Percentiles rank a stretch among this genome's conserved stretches.
Conservation (phyloP, 2,329 filamentous ascomycete species). For the Chrysoporthe cubensis region DNA sequence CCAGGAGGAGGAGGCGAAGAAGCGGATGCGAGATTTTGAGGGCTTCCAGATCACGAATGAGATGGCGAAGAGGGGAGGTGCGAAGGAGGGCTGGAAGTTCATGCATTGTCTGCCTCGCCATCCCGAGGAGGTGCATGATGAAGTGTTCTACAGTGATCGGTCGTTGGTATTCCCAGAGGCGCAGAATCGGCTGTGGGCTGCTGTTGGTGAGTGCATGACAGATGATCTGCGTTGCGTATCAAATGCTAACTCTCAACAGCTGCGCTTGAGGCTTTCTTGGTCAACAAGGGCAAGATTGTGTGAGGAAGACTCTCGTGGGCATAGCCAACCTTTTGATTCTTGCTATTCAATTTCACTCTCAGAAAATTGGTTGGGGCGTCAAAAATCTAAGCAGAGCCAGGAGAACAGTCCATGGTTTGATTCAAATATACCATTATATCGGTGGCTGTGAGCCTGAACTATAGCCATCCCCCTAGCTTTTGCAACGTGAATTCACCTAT, state of each 20-base stretch:
- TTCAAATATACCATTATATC: slow-evolving; percentile 8
- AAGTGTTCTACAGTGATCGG: slow-evolving; percentile 86
- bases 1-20: slow-evolving; percentile 82
- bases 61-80: slow-evolving; percentile 80
- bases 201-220: slow-evolving; percentile 63
- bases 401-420: slow-evolving; percentile 10
- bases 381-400: slow-evolving; percentile 21
- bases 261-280: slow-evolving; percentile 84
- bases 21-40: slow-evolving; percentile 78
- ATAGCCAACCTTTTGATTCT: no score
- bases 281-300: slow-evolving; percentile 84
- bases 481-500: not conserved
- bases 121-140: slow-evolving; percentile 88
- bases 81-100: slow-evolving; percentile 90
- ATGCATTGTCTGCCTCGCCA: slow-evolving; percentile 98
- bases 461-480: not conserved
- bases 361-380: slow-evolving; percentile 9
- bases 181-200: slow-evolving; percentile 92
- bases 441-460: slow-evolving; percentile 13
- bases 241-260: slow-evolving; percentile 46
- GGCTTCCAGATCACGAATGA: slow-evolving; percentile 92
- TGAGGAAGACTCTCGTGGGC: slow-evolving; percentile 31
- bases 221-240: not conserved
- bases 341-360: not conserved
- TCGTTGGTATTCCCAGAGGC: slow-evolving; percentile 93